Evolutionary conservation across 768 basidiomycete genomes (phyloP).

Genomic region (Tubosaeta brunneosetosa): DNA sequence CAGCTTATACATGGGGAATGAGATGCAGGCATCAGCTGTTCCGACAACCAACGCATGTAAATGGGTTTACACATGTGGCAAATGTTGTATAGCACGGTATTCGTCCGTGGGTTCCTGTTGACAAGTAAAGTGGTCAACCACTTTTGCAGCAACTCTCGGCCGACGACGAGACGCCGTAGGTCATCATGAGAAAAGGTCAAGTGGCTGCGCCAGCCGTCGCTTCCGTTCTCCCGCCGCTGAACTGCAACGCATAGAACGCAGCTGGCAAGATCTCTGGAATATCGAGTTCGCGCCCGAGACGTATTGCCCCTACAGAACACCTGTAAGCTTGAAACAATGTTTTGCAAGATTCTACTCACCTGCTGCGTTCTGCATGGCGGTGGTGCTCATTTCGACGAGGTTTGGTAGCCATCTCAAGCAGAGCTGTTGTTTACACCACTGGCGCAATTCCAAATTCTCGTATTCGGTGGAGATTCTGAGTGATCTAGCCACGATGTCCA

Average conservation of each 20-base stretch:
- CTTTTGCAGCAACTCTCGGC: slow-evolving; percentile 30
- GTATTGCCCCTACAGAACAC: slow-evolving; percentile 29
- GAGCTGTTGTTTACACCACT: slow-evolving; percentile 23
- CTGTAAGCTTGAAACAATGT: not conserved
- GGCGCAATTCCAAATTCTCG: slow-evolving; percentile 28
- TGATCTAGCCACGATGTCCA: slow-evolving; percentile 25
- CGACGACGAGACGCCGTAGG: slow-evolving; percentile 29
- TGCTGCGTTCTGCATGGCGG: slow-evolving; percentile 28
- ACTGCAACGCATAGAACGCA: slow-evolving; percentile 38
- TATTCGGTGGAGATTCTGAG: slow-evolving; percentile 37
- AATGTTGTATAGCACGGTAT: not conserved
- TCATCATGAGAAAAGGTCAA: slow-evolving; percentile 25
- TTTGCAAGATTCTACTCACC: slow-evolving; percentile 1
- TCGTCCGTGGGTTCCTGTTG: slow-evolving; percentile 3
- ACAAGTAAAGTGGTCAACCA: slow-evolving; percentile 14
- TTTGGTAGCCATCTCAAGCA: slow-evolving; percentile 29
- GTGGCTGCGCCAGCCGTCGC: slow-evolving; percentile 30
- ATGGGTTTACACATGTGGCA: slow-evolving; percentile 1
- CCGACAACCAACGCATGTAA: slow-evolving; percentile 6
- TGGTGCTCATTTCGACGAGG: slow-evolving; percentile 23
- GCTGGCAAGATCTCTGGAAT: slow-evolving; percentile 36
- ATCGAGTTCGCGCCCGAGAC: slow-evolving; percentile 32
- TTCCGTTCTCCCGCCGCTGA: slow-evolving; percentile 22
- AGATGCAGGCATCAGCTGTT: slow-evolving; percentile 5
- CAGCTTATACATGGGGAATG: slow-evolving; percentile 14